Percentiles rank a stretch among this genome's conserved stretches.
phyloP scores from a whole-genome alignment of 805 yeast species.

The Millerozyma miso region DNA sequence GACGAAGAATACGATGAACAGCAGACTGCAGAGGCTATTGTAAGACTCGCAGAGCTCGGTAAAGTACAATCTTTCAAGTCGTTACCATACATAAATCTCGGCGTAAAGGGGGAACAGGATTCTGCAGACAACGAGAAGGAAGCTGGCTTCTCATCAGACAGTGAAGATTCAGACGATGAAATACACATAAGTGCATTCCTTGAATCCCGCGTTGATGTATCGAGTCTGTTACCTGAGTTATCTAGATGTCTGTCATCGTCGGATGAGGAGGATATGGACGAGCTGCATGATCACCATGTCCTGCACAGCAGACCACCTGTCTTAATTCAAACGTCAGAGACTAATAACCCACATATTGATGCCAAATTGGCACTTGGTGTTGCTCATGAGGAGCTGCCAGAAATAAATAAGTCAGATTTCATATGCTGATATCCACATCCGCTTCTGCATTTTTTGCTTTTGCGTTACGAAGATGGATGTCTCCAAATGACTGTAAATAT shows the following conservation, averaged over 20 bases:
- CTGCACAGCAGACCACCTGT: background rate
- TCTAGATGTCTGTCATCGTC: constrained; percentile 13
- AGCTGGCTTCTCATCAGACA: constrained; percentile 4
- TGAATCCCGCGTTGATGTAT: constrained; percentile 5
- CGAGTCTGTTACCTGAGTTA: constrained; percentile 14
- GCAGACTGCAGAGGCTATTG: background rate
- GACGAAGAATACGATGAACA: constrained; percentile 1
- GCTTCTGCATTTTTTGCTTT: no score
- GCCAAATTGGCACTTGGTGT: background rate
- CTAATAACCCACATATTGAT: background rate
- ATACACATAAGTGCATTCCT: constrained; percentile 6
- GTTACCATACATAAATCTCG: constrained; percentile 16
- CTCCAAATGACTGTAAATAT: background rate
- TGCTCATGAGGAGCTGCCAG: background rate
- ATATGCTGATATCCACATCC: background rate
- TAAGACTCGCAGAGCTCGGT: background rate
- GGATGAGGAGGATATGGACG: constrained; percentile 15
- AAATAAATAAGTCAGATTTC: background rate
- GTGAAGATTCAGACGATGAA: constrained; percentile 12
- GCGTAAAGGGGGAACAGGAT: constrained; percentile 2
- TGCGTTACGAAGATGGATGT: no score
- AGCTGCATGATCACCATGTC: background rate
- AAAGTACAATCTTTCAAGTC: constrained; percentile 9
- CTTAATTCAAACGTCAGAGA: background rate
- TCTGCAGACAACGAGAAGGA: background rate